Base-by-base conservation (phyloP, 129 eudicot species). In the Pseudognaphalium luteoalbum region DNA sequence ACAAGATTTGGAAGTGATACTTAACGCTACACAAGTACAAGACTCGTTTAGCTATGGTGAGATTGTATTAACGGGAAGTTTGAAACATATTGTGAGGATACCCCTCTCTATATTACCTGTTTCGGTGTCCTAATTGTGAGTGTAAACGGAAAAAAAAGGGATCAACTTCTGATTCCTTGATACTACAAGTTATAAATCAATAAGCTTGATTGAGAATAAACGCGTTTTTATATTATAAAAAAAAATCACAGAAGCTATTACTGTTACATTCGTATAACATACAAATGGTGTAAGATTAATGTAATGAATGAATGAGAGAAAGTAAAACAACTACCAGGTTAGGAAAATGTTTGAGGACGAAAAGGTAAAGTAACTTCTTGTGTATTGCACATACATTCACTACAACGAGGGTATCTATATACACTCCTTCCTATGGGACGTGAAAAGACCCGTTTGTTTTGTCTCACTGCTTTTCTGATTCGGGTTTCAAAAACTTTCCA, bases 341-440 rank as follows among this genome's bases (percentile, higher is more conserved):
- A 4, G 61, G 50, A 17, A 11, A 28, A 72, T 66, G 51, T 34
- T 79, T 35, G 8, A 72, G 73, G 68, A 44, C 78, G 83, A 72
- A 72, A 50, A 20, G 59, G 76, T 58, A 69, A 68, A 57, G 22
- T 58, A 22, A 66, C 84, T 73, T 80, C 80, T 67, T 80, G 80
- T 29, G 76, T 74, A 79, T 80, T 81, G 85, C 99, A 95, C 99
- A 95, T 95, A 76, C 99, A 95, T 78, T 87, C 90, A 22, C 74
- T 80, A 75, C 96, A 95, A 59, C 99, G 84, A 17, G 99, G 99
- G 78, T 89, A 92, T 79, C 99, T 89, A 78, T 95, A 91, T 57
- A 95, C 97, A 66, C 99, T 95, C 78, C 99, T 86, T 50, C 96
- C 97, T 3, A 78, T 57, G 37, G 99, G 97, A 22, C 97, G 86